A percentile compares a stretch with the other conserved stretches of the same genome.
These are phyloP conservation scores for Picochlorum costavermella DNA, from an alignment of 139 green algal genomes.

Conservation along the genomic window DNA sequence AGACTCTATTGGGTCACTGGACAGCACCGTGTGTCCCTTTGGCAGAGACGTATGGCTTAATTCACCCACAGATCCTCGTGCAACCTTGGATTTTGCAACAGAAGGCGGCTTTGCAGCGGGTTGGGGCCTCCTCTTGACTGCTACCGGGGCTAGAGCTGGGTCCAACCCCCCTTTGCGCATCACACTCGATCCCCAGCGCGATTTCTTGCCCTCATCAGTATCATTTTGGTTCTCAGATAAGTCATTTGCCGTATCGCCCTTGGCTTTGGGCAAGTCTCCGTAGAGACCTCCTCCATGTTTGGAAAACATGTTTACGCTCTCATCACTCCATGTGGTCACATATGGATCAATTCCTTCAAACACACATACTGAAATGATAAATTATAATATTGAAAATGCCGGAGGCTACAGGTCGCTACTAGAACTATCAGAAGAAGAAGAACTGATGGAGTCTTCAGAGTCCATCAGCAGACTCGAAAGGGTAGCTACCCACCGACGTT, in stretches of 20 bases:
- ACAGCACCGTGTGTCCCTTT: too few species aligned
- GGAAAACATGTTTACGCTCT: background rate
- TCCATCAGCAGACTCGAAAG: too few species aligned
- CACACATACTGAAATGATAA: background rate
- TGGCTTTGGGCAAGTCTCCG: constrained; percentile 6
- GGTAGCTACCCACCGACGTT: too few species aligned
- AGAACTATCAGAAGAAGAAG: too few species aligned
- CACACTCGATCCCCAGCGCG: background rate
- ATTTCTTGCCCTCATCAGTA: background rate
- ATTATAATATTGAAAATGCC: background rate
- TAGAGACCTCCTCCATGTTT: constrained; percentile 1
- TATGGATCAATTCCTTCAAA: background rate
- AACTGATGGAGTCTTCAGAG: too few species aligned
- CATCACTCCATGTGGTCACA: background rate
- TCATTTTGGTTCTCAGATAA: background rate
- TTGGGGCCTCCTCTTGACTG: too few species aligned
- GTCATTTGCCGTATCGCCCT: background rate
- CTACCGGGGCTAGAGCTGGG: background rate
- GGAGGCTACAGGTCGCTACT: too few species aligned
- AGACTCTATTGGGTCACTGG: background rate
- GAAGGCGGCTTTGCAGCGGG: background rate
- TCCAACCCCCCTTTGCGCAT: background rate
- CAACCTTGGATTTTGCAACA: background rate
- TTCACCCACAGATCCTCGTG: background rate
- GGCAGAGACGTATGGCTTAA: too few species aligned